Conservation (phyloP, 2,329 filamentous ascomycete genomes). For the Amauroascus niger region DNA sequence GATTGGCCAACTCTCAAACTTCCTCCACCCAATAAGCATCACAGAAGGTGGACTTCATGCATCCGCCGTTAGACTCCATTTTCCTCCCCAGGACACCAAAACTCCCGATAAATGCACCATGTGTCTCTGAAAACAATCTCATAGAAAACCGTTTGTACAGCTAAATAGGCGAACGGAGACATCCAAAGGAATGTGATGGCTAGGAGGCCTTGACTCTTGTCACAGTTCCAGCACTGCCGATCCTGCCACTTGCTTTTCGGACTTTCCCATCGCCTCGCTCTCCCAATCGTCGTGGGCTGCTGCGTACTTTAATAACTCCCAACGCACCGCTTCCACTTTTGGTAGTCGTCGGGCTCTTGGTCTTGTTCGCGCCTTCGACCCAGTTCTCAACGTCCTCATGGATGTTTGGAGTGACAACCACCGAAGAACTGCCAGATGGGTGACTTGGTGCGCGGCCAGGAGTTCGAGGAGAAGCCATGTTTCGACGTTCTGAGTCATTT, state of each 20-base stretch:
- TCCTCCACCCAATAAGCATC: background rate
- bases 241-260: slow-evolving; percentile 39
- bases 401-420: slow-evolving; percentile 57
- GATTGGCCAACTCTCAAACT: background rate
- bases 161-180: background rate
- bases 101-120: slow-evolving; percentile 6
- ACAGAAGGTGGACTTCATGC: background rate
- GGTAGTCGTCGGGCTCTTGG: slow-evolving; percentile 47
- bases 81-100: background rate
- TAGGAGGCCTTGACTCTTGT: slow-evolving; percentile 9
- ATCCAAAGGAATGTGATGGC: background rate
- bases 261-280: slow-evolving; percentile 34
- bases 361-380: slow-evolving; percentile 31
- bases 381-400: slow-evolving; percentile 60
- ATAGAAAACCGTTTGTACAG: background rate
- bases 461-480: slow-evolving; percentile 55
- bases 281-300: slow-evolving; percentile 40
- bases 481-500: slow-evolving; percentile 73
- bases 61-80: background rate
- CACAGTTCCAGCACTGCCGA: slow-evolving; percentile 36
- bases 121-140: background rate
- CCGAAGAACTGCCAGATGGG: slow-evolving; percentile 65
- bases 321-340: slow-evolving; percentile 45
- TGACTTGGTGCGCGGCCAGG: slow-evolving; percentile 53
- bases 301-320: slow-evolving; percentile 55